phyloP scores from a whole-genome alignment of 2,329 filamentous ascomycete genomes.

The Seiridium cupressi region DNA sequence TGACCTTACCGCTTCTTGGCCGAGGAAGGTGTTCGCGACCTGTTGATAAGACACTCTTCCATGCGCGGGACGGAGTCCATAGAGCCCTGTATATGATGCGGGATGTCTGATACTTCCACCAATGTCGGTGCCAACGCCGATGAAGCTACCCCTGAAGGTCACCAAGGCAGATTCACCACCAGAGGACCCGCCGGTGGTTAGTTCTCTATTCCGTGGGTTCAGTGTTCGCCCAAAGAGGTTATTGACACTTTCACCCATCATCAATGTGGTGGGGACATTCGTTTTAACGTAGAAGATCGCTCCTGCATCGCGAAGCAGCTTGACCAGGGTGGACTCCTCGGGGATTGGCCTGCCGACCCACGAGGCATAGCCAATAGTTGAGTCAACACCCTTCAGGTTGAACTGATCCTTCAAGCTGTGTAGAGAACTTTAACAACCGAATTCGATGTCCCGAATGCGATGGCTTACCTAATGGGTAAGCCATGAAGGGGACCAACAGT shows the following conservation, averaged over 20 bases:
- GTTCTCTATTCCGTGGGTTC: constrained; percentile 58
- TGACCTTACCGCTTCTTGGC: constrained; percentile 8
- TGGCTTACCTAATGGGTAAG: constrained; percentile 15
- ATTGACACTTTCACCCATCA: constrained; percentile 56
- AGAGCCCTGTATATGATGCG: constrained; percentile 41
- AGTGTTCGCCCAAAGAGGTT: constrained; percentile 60
- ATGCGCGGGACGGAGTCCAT: constrained; percentile 38
- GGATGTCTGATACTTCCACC: constrained; percentile 43
- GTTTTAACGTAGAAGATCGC: constrained; percentile 41
- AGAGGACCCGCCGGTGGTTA: constrained; percentile 61
- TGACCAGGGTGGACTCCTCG: constrained; percentile 29
- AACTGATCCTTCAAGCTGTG: constrained; percentile 15
- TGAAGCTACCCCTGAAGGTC: constrained; percentile 35
- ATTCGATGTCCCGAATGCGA: neutral
- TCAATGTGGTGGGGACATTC: constrained; percentile 56
- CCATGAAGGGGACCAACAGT: constrained; percentile 48
- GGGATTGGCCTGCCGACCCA: constrained; percentile 32
- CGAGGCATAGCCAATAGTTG: constrained; percentile 34
- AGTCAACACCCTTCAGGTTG: constrained; percentile 26
- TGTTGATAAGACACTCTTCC: constrained; percentile 17
- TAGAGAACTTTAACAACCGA: neutral
- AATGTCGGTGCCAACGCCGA: constrained; percentile 45
- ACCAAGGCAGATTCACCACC: constrained; percentile 57
- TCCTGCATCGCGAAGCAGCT: constrained; percentile 32
- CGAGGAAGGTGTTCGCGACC: constrained; percentile 15